A percentile compares a stretch with the other conserved stretches of the same genome.
Conservation (phyloP, 139 green algal genomes). For the Coccomyxa sp. region DNA sequence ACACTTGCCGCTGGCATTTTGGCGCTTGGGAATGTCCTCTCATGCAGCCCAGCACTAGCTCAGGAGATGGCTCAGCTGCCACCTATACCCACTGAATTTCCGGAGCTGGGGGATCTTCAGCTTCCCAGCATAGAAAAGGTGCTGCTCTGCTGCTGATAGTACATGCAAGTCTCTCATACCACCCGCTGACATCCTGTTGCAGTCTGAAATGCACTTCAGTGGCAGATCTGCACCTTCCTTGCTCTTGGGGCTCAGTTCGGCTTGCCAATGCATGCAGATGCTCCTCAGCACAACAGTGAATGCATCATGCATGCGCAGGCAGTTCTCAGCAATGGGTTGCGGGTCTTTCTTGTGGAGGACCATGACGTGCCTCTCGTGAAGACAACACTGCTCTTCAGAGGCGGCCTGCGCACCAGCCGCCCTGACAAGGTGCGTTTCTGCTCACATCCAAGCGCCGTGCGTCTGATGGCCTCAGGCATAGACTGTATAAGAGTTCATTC, state of each 20-base stretch:
- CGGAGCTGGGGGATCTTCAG: neutral
- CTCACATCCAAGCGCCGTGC: no score
- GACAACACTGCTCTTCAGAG: slow-evolving; percentile 58
- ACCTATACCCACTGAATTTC: slow-evolving; percentile 34
- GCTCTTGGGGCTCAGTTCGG: neutral
- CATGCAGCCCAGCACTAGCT: neutral
- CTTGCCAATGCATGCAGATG: no score
- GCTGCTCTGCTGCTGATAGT: no score
- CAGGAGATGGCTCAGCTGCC: slow-evolving; percentile 18
- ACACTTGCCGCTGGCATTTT: no score
- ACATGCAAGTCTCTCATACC: no score
- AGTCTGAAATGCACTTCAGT: no score
- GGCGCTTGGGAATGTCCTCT: neutral
- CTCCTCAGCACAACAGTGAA: no score
- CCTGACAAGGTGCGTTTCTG: slow-evolving; percentile 51
- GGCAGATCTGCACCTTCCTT: no score
- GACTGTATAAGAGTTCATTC: neutral
- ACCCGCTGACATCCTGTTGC: no score
- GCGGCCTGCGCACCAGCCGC: slow-evolving; percentile 53
- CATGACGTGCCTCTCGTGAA: slow-evolving; percentile 64
- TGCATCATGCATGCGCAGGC: slow-evolving; percentile 16
- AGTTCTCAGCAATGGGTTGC: slow-evolving; percentile 57
- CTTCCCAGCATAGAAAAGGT: neutral
- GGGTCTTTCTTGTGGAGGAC: slow-evolving; percentile 68
- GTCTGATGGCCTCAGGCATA: neutral